Evolutionary conservation across 148 eudicot genomes (phyloP).

Genomic region (Fagopyrum homotropicum): DNA sequence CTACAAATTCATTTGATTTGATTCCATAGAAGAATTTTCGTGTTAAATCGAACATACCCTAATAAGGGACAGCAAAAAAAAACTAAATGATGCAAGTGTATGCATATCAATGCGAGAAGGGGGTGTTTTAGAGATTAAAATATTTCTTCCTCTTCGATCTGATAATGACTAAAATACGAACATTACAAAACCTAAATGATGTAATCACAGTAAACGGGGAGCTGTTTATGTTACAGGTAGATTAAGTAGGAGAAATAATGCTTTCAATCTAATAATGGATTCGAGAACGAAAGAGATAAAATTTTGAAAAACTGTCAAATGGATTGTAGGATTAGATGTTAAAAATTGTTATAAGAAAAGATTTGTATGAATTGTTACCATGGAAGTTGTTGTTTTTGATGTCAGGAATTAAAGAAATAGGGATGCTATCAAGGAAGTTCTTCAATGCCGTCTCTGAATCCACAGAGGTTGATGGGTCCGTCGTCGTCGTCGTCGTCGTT

Average conservation of each 20-base stretch:
- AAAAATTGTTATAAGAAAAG: not conserved
- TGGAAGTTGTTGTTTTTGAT: conserved; percentile 4
- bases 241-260: not conserved
- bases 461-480: not conserved
- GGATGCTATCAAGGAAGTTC: conserved; percentile 12
- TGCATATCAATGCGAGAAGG: not conserved
- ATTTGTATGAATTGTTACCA: not conserved
- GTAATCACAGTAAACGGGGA: too few species aligned
- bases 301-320: not conserved
- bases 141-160: not conserved
- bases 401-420: conserved; percentile 12
- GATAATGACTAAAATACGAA: too few species aligned
- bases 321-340: not conserved
- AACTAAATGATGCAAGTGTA: too few species aligned
- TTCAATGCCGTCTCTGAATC: conserved; percentile 14
- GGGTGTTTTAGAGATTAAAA: not conserved
- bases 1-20: conserved; percentile 16
- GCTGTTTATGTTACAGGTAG: not conserved
- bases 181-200: too few species aligned
- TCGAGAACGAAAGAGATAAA: too few species aligned
- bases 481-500: not conserved
- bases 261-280: not conserved
- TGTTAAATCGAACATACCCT: not conserved
- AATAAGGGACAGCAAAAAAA: too few species aligned
- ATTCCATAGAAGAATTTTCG: not conserved